Base-by-base conservation (phyloP, 306 rosid genomes). In the Acmispon strigosus region DNA sequence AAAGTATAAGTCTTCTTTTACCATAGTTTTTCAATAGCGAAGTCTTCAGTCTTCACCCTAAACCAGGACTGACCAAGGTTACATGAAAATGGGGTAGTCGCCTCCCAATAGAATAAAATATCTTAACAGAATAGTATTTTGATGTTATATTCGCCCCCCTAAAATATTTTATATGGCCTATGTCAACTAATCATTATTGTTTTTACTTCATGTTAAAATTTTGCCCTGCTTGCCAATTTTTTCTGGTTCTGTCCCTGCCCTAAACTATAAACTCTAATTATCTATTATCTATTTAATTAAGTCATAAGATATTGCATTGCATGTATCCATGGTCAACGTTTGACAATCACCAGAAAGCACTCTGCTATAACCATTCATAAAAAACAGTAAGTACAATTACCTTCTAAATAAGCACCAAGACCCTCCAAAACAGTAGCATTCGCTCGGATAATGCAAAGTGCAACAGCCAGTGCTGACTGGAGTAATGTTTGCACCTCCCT, bases 401-500 rank as follows among this genome's bases (percentile, higher is more conserved):
- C 98, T 88, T 92, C 96, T 80, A 92, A 82, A 69, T 90, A 84
- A 66, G 98, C 86, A 79, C 96, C 96, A 9, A 90, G 98, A 72
- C 98, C 98, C 88, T 92, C 96, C 84, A 92, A 71, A 75, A 90
- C 91, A 60, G 87, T 81, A 53, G 96, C 92, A 79, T 92, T 92
- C 70, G 98, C 98, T 70, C 91, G 96, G 72, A 92, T 85, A 32
- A 90, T 96, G 43, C 66, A 81, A 55, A 88, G 97, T 8, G 98
- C 74, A 29, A 73, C 82, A 58, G 87, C 88, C 74, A 93, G 75
- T 51, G 98, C 93, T 65, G 98, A 90, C 74, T 88, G 97, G 74
- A 93, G 82, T 83, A 93, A 84, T 43, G 76, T 69, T 82, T 86
- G 90, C 81, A 90, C 96, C 90, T 93, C 98, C 72, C 82, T 74